These are phyloP conservation scores for Fusarium bactridioides DNA, from an alignment of 2,329 filamentous ascomycete species.

Conservation along the genomic window DNA sequence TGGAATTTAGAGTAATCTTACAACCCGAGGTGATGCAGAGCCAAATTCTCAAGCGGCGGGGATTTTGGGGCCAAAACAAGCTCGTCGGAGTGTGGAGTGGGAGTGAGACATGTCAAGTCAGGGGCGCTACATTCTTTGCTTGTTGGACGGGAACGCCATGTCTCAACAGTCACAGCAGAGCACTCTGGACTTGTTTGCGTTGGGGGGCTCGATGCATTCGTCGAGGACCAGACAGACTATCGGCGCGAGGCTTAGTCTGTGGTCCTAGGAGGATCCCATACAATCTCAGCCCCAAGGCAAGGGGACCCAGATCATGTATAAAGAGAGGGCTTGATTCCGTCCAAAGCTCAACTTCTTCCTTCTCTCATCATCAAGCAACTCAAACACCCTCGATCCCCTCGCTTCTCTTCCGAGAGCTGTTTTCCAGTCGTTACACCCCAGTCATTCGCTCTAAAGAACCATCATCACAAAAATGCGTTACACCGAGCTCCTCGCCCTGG, in stretches of 20 bases:
- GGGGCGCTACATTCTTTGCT: slow-evolving; percentile 35
- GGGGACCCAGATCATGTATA: slow-evolving; percentile 36
- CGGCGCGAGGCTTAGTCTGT: slow-evolving; percentile 16
- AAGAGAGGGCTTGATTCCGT: slow-evolving; percentile 39
- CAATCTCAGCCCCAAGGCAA: slow-evolving; percentile 8
- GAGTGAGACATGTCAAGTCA: slow-evolving; percentile 38
- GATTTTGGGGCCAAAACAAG: slow-evolving; percentile 17
- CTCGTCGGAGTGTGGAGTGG: background rate
- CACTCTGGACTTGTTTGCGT: background rate
- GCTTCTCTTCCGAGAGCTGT: slow-evolving; percentile 42
- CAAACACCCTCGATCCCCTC: slow-evolving; percentile 45
- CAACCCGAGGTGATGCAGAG: background rate
- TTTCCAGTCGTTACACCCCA: slow-evolving; percentile 37
- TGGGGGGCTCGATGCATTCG: slow-evolving; percentile 29
- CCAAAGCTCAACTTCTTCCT: slow-evolving; percentile 12
- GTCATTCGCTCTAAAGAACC: slow-evolving; percentile 38
- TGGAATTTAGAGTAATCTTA: slow-evolving; percentile 39
- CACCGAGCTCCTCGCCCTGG: slow-evolving; percentile 42
- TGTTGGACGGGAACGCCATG: slow-evolving; percentile 27
- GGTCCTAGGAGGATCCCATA: slow-evolving; percentile 3
- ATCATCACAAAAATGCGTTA: slow-evolving; percentile 40
- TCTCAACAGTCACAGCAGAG: slow-evolving; percentile 32
- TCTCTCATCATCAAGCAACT: slow-evolving; percentile 35
- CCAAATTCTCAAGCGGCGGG: background rate
- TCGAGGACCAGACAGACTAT: slow-evolving; percentile 10